phyloP scores from a whole-genome alignment of 2,329 filamentous ascomycete genomes.

The Penicillium sp. region DNA sequence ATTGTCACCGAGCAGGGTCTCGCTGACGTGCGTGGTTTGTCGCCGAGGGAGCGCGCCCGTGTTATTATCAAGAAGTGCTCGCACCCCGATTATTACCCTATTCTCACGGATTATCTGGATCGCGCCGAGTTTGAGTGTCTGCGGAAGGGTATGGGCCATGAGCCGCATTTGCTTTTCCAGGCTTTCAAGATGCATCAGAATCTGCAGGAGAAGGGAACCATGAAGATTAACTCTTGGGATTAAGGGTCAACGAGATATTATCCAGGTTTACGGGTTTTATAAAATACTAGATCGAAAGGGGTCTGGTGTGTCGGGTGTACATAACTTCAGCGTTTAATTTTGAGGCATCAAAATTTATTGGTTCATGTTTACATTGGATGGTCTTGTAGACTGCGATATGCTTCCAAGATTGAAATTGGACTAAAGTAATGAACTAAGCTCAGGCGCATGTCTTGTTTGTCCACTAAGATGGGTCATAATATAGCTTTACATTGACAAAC shows the following conservation, averaged over 20 bases:
- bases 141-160: conserved; percentile 82
- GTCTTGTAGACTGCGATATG: too few relatives aligned
- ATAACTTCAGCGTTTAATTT: not conserved
- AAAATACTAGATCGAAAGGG: too few relatives aligned
- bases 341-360: too few relatives aligned
- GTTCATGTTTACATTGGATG: too few relatives aligned
- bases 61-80: conserved; percentile 86
- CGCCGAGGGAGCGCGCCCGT: conserved; percentile 73
- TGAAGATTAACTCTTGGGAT: conserved; percentile 73
- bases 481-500: too few relatives aligned
- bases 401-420: too few relatives aligned
- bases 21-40: conserved; percentile 79
- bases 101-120: conserved; percentile 78
- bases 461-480: too few relatives aligned
- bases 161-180: conserved; percentile 84
- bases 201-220: conserved; percentile 76
- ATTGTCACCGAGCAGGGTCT: conserved; percentile 76
- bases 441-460: too few relatives aligned
- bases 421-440: too few relatives aligned
- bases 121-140: conserved; percentile 84
- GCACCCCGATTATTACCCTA: conserved; percentile 80
- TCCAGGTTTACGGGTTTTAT: too few relatives aligned
- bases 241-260: conserved; percentile 25
- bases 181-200: conserved; percentile 87
- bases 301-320: not conserved